Conservation (phyloP, 2,329 filamentous ascomycete genomes). For the Sporothrix phasma region DNA sequence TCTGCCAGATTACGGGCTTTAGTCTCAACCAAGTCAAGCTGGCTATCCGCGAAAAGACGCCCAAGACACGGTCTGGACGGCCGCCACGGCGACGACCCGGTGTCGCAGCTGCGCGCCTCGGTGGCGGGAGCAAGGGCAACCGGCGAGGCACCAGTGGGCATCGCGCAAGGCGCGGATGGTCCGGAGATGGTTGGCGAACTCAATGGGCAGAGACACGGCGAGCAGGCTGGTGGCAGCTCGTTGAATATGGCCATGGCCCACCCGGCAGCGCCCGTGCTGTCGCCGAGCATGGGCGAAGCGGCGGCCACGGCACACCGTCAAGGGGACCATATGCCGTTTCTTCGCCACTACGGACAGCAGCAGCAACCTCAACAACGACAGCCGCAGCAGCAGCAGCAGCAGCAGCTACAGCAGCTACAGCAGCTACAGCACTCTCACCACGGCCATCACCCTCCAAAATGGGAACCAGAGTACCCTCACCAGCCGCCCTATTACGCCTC, state of each 20-base stretch:
- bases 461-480: slow-evolving; percentile 1
- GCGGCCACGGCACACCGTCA: not conserved
- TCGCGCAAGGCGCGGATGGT: not conserved
- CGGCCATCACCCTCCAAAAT: not conserved
- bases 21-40: slow-evolving; percentile 19
- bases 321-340: not conserved
- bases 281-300: not conserved
- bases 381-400: not conserved
- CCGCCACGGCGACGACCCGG: slow-evolving; percentile 12
- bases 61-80: slow-evolving; percentile 16
- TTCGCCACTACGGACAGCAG: not conserved
- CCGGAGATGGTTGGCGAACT: not conserved
- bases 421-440: not conserved
- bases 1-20: slow-evolving; percentile 19
- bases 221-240: not conserved
- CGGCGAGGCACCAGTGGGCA: not conserved
- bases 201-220: not conserved
- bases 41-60: slow-evolving; percentile 20
- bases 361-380: not conserved
- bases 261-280: not conserved
- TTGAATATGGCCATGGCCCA: not conserved
- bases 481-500: not conserved
- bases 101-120: not conserved
- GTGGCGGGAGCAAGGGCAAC: not conserved
- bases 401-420: not conserved